Evolutionary conservation across 2,329 filamentous ascomycete genomes (phyloP).

Genomic region (Metarhizium anisopliae): DNA sequence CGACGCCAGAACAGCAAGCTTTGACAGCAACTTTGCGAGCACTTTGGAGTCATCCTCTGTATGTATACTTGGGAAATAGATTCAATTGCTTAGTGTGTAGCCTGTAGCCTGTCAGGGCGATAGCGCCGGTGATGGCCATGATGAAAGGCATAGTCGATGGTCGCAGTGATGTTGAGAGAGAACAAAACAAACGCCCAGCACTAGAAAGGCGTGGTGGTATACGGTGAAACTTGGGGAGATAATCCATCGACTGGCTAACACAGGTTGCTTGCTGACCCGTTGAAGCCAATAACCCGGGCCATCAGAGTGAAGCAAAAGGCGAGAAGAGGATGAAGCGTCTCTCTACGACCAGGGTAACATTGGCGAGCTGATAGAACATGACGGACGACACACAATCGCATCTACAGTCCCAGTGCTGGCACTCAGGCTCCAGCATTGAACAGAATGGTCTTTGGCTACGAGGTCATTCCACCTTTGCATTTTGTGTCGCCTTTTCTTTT

Average conservation of each 20-base stretch:
- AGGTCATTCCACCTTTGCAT: too few species aligned
- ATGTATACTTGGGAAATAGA: background rate
- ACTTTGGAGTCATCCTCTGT: background rate
- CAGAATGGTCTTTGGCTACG: too few species aligned
- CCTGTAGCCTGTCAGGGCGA: background rate
- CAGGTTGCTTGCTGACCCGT: too few species aligned
- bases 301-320: background rate
- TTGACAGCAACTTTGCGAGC: background rate
- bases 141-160: background rate
- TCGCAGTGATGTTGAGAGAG: background rate
- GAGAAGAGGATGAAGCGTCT: background rate
- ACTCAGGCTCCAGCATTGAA: too few species aligned
- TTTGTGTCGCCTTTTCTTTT: too few species aligned
- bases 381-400: too few species aligned
- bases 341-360: background rate
- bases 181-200: background rate
- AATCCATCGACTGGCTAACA: background rate
- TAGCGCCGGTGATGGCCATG: background rate
- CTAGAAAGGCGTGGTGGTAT: background rate
- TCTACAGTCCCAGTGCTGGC: too few species aligned
- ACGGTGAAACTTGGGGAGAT: background rate
- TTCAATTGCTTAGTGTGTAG: background rate
- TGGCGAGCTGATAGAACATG: too few species aligned
- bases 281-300: background rate
- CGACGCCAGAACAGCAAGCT: background rate